phyloP scores from a whole-genome alignment of 257 asterid species.

The Ligustrum vulgare region DNA sequence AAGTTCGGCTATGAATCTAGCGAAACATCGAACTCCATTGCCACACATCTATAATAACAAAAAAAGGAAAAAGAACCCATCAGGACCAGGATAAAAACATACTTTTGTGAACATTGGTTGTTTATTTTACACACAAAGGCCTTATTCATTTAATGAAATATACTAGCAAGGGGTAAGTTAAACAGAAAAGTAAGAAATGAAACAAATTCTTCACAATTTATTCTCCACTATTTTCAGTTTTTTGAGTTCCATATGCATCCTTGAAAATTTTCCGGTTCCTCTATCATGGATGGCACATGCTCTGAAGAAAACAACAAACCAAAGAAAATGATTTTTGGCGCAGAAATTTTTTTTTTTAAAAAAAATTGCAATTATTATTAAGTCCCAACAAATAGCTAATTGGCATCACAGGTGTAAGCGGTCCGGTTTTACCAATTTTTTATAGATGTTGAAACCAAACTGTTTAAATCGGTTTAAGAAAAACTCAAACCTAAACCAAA shows the following conservation, averaged over 20 bases:
- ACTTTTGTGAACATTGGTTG: not conserved
- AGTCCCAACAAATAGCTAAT: not conserved
- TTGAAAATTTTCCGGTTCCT: not conserved
- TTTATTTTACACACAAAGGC: not conserved
- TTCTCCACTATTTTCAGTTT: not conserved
- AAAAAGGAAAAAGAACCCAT: slow-evolving; percentile 14
- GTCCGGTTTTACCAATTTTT: too few species aligned
- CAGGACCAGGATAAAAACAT: slow-evolving; percentile 7
- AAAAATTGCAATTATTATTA: not conserved
- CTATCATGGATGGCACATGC: not conserved
- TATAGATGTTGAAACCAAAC: too few species aligned
- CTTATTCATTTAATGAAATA: not conserved
- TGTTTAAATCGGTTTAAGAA: too few species aligned
- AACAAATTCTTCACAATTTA: not conserved
- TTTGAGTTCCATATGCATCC: slow-evolving; percentile 8
- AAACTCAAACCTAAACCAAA: too few species aligned
- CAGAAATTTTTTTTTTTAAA: not conserved
- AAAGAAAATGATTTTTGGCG: not conserved
- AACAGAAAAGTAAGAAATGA: not conserved
- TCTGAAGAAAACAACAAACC: not conserved
- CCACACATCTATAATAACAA: slow-evolving; percentile 81
- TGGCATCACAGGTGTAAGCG: too few species aligned
- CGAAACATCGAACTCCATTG: slow-evolving; percentile 94
- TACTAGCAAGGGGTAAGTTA: not conserved
- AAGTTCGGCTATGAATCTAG: slow-evolving; percentile 78